Evolutionary conservation across 192 early-diverging fungal species (phyloP), one percentile per base, ranked within the genome.

Genomic region (Linnemannia elongata): DNA sequence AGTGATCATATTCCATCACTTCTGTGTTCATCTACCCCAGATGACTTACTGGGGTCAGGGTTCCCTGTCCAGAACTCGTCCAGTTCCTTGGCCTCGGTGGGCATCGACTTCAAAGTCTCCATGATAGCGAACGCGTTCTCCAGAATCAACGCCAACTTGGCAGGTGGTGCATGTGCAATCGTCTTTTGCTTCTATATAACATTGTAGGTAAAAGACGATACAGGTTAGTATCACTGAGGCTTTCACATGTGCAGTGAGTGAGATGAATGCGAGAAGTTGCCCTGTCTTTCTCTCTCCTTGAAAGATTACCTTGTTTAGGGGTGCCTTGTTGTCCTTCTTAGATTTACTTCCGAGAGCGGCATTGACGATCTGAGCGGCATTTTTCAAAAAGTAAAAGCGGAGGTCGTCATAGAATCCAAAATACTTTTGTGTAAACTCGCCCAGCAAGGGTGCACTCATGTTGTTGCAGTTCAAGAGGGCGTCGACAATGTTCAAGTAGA

Each of bases 331-430:
- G 36, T 85, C 85, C 27, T 81, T 87, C 49, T 74, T 81, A 47
- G 44, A 27, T 30, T 69, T 75, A 2, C 60, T 45, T 74, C 85
- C 85, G 35, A 87, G 52, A 22, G 85, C 85, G 1, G 69, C 20
- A 30, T 73, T 77, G 42, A 87, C 78, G 44, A 93, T 89, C 69
- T 88, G 90, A 88, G 88, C 81, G 9, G 93, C 77, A 81, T 93
- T 88, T 83, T 94, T 95, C 85, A 92, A 94, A 83, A 97, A 97
- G 87, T 97, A 96, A 79, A 93, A 93, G 81, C 96, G 92, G 57
- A 98, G 85, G 82, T 99, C 98, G 80, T 96, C 96, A 87, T 96
- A 97, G 12, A 87, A 82, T 85, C 95, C 95, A 47, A 97, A 78
- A 74, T 94, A 94, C 54, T 94, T 93, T 69, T 94, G 93, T 2